Conservation (phyloP, 495 filamentous ascomycete genomes). For the Viridothelium virens region DNA sequence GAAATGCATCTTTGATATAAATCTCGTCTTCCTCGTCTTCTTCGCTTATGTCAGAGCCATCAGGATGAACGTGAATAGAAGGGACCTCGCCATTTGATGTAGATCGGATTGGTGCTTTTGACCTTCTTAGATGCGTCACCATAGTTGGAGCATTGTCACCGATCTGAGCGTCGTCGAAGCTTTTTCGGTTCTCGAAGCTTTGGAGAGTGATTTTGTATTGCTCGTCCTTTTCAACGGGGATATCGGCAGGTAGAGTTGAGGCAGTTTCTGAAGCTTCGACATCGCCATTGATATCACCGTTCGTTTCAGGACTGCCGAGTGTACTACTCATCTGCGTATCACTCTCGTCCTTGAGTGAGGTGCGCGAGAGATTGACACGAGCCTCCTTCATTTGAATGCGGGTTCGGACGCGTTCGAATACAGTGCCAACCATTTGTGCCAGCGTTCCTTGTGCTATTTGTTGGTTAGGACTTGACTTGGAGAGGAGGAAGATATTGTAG, state of each 20-base stretch:
- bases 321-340: slow-evolving; percentile 13
- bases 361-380: slow-evolving; percentile 44
- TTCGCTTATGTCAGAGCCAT: slow-evolving; percentile 47
- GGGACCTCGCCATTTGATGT: slow-evolving; percentile 43
- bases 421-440: slow-evolving; percentile 97
- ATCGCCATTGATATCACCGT: slow-evolving; percentile 25
- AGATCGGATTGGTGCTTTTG: slow-evolving; percentile 43
- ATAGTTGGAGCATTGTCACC: slow-evolving; percentile 87
- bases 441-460: slow-evolving; percentile 93
- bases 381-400: slow-evolving; percentile 81
- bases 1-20: slow-evolving; percentile 90
- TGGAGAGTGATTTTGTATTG: slow-evolving; percentile 82
- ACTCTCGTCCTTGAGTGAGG: slow-evolving; percentile 27
- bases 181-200: slow-evolving; percentile 88
- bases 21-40: slow-evolving; percentile 96
- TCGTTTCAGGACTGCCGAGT: slow-evolving; percentile 34
- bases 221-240: slow-evolving; percentile 51
- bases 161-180: slow-evolving; percentile 83
- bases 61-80: slow-evolving; percentile 36
- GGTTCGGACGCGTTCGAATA: slow-evolving; percentile 90
- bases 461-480: slow-evolving; percentile 83
- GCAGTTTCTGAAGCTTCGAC: slow-evolving; percentile 37
- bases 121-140: slow-evolving; percentile 68
- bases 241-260: slow-evolving; percentile 46
- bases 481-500: slow-evolving; percentile 97